These are phyloP conservation scores for Leccinum pellstonianum DNA, from an alignment of 768 basidiomycete species.

Conservation along the genomic window DNA sequence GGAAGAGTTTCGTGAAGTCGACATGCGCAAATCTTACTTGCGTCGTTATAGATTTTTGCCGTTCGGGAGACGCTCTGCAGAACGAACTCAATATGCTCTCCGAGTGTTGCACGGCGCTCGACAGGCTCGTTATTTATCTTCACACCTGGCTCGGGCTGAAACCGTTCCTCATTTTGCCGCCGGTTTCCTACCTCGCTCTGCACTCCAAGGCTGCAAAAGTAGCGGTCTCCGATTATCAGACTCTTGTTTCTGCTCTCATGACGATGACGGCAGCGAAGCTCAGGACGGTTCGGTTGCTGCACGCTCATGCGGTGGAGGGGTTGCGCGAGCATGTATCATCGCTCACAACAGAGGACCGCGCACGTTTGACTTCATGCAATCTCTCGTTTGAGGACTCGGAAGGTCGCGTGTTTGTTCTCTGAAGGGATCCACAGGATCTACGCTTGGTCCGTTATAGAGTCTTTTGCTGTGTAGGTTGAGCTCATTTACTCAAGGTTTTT, in stretches of 20 bases:
- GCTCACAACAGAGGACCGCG: slow-evolving; percentile 10
- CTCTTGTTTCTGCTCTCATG: slow-evolving; percentile 24
- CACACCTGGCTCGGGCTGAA: slow-evolving; percentile 26
- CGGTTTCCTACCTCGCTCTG: slow-evolving; percentile 26
- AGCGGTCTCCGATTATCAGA: slow-evolving; percentile 14
- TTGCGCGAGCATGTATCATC: slow-evolving; percentile 10
- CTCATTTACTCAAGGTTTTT: neutral
- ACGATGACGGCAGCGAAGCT: slow-evolving; percentile 24
- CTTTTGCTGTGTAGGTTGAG: neutral
- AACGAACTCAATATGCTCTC: slow-evolving; percentile 26
- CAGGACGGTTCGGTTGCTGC: slow-evolving; percentile 21
- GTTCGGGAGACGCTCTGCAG: slow-evolving; percentile 24
- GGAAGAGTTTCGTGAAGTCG: slow-evolving; percentile 27
- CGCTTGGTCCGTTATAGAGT: neutral
- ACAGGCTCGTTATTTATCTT: slow-evolving; percentile 28
- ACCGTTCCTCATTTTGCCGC: slow-evolving; percentile 22
- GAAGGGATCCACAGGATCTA: neutral
- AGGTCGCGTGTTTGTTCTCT: slow-evolving; percentile 18
- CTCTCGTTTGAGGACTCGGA: slow-evolving; percentile 26
- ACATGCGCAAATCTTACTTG: slow-evolving; percentile 29
- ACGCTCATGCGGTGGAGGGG: slow-evolving; percentile 13
- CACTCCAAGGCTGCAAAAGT: slow-evolving; percentile 19
- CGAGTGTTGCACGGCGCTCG: slow-evolving; percentile 24
- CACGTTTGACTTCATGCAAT: slow-evolving; percentile 5
- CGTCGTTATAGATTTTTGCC: slow-evolving; percentile 29